Evolutionary conservation across 345 rosid species (phyloP).

Genomic region (Pistacia vera): DNA sequence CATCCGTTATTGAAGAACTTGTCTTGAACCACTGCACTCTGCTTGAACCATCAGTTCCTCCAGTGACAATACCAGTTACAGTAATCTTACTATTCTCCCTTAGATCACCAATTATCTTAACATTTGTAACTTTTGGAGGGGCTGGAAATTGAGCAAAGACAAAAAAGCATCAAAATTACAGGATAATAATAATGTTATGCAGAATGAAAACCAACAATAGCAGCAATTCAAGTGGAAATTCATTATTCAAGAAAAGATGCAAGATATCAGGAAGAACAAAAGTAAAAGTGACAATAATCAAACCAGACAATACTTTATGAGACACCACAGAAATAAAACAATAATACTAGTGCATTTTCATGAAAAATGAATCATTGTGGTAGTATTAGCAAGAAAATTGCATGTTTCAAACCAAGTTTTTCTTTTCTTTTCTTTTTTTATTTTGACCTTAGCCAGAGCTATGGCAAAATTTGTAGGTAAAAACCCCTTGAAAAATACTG

Average conservation of each 20-base stretch:
- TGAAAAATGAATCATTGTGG: not conserved
- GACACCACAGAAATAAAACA: not conserved
- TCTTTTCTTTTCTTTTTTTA: not conserved
- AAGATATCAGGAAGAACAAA: not conserved
- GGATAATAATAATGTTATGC: slow-evolving; percentile 6
- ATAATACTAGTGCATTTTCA: not conserved
- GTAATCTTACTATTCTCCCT: slow-evolving; percentile 88
- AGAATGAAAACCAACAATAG: slow-evolving; percentile 16
- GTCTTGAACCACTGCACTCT: slow-evolving; percentile 96
- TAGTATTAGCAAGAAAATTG: not conserved
- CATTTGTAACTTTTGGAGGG: slow-evolving; percentile 88
- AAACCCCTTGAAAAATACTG: not conserved
- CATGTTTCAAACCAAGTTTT: not conserved
- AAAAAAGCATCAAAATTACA: slow-evolving; percentile 9
- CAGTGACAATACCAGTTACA: slow-evolving; percentile 75
- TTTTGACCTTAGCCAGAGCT: not conserved
- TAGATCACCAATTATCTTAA: slow-evolving; percentile 84
- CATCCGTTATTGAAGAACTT: slow-evolving; percentile 50
- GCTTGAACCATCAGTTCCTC: slow-evolving; percentile 95
- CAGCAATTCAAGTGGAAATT: slow-evolving; percentile 1
- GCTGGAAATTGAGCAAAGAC: slow-evolving; percentile 50
- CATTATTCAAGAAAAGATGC: not conserved
- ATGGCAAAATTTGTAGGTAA: not conserved
- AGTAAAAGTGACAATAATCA: not conserved
- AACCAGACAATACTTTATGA: slow-evolving; percentile 4